These are phyloP conservation scores for Penstemon eatonii DNA, from an alignment of 257 asterid genomes.

Conservation along the genomic window DNA sequence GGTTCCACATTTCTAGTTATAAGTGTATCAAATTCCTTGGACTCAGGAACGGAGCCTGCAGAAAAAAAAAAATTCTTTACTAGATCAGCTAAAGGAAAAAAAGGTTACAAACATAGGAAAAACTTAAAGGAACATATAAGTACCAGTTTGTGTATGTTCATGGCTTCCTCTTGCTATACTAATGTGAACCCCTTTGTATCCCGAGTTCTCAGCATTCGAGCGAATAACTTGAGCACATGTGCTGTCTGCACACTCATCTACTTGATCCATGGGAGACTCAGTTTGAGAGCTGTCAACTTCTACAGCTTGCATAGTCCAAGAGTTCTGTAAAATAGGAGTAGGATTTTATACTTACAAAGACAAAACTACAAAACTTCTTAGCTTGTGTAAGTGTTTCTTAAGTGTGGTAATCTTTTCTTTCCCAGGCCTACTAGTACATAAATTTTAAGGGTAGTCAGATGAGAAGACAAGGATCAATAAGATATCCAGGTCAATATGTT, in stretches of 20 bases:
- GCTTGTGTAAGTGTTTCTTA: not conserved
- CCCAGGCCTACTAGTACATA: slow-evolving; percentile 19
- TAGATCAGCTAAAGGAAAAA: slow-evolving; percentile 27
- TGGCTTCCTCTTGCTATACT: slow-evolving; percentile 42
- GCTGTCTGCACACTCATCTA: slow-evolving; percentile 56
- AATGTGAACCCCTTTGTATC: slow-evolving; percentile 35
- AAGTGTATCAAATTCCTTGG: slow-evolving; percentile 34
- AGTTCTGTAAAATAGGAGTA: slow-evolving; percentile 52
- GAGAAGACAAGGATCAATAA: no score
- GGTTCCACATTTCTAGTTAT: slow-evolving; percentile 38
- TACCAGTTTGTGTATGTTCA: slow-evolving; percentile 51
- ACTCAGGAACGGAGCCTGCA: slow-evolving; percentile 42
- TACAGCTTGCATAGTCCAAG: slow-evolving; percentile 77
- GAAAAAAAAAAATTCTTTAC: slow-evolving; percentile 25
- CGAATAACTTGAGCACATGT: slow-evolving; percentile 63
- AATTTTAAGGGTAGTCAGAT: slow-evolving; percentile 2
- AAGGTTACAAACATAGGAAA: slow-evolving; percentile 18
- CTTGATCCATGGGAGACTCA: slow-evolving; percentile 51
- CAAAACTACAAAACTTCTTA: slow-evolving; percentile 21
- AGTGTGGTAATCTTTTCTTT: slow-evolving; percentile 29
- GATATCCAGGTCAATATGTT: no score
- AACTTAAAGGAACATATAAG: slow-evolving; percentile 20
- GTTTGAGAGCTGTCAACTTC: slow-evolving; percentile 64
- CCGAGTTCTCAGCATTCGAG: slow-evolving; percentile 53
- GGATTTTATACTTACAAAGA: slow-evolving; percentile 12